A percentile compares a stretch with the other conserved stretches of the same genome.
Evolutionary conservation across 345 rosid species (phyloP).

Genomic region (Boechera retrofracta): DNA sequence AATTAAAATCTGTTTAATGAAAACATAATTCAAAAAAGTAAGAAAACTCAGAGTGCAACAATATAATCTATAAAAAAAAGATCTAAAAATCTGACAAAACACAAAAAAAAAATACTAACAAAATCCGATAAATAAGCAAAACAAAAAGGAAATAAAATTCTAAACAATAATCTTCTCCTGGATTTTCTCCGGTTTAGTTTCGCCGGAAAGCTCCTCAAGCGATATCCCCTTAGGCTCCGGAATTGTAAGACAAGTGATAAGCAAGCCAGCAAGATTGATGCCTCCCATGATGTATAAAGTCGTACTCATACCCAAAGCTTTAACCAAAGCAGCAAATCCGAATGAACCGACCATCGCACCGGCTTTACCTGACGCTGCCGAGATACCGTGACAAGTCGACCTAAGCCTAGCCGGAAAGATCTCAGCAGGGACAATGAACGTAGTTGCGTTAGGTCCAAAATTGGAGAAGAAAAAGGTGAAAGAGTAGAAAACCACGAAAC

Average conservation of each 20-base stretch:
- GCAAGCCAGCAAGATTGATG: slow-evolving; percentile 50
- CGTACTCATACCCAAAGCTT: slow-evolving; percentile 53
- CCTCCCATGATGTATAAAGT: slow-evolving; percentile 53
- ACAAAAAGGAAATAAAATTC: not conserved
- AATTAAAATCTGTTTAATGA: not conserved
- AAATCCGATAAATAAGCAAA: not conserved
- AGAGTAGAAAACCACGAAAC: slow-evolving; percentile 65
- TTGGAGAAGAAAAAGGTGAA: slow-evolving; percentile 79
- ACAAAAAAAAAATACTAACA: not conserved
- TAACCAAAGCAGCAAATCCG: slow-evolving; percentile 63
- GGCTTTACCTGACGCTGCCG: slow-evolving; percentile 70
- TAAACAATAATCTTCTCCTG: not conserved
- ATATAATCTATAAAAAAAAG: not conserved
- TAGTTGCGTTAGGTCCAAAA: slow-evolving; percentile 83
- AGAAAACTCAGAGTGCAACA: not conserved
- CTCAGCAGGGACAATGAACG: slow-evolving; percentile 80
- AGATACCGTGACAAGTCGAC: slow-evolving; percentile 85
- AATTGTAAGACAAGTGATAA: slow-evolving; percentile 44
- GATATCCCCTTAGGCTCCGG: slow-evolving; percentile 67
- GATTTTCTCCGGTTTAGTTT: slow-evolving; percentile 41
- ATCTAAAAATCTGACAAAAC: not conserved
- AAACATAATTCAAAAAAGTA: not conserved
- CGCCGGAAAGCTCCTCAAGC: slow-evolving; percentile 66
- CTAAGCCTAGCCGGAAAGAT: slow-evolving; percentile 79
- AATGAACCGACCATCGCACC: slow-evolving; percentile 81